phyloP scores from a whole-genome alignment of 2,329 filamentous ascomycete species.

The Ilyonectria mors-panacis region DNA sequence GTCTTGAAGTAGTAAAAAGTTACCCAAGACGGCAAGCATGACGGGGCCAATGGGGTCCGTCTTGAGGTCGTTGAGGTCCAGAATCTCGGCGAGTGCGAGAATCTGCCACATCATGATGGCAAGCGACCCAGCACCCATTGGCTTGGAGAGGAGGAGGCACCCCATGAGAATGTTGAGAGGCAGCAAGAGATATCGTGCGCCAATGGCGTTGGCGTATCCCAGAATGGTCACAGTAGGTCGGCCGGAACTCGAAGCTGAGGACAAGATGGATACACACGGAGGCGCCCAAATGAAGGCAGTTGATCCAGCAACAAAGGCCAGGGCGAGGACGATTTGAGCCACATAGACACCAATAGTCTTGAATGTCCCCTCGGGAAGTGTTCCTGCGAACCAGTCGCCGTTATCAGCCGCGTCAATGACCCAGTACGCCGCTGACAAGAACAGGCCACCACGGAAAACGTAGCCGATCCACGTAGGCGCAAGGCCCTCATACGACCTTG shows the following conservation, averaged over 20 bases:
- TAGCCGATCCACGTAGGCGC: slow-evolving; percentile 88
- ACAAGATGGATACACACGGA: slow-evolving; percentile 83
- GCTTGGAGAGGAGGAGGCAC: slow-evolving; percentile 88
- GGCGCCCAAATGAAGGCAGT: slow-evolving; percentile 89
- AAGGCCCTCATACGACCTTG: slow-evolving; percentile 88
- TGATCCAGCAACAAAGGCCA: slow-evolving; percentile 87
- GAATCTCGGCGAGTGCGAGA: slow-evolving; percentile 79
- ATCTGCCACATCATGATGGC: slow-evolving; percentile 90
- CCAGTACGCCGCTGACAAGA: slow-evolving; percentile 88
- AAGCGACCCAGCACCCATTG: slow-evolving; percentile 91
- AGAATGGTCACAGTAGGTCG: slow-evolving; percentile 80
- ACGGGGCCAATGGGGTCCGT: slow-evolving; percentile 85
- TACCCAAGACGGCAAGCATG: slow-evolving; percentile 88
- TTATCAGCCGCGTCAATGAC: slow-evolving; percentile 90
- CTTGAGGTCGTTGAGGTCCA: slow-evolving; percentile 73
- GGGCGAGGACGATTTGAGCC: slow-evolving; percentile 84
- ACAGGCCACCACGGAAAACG: slow-evolving; percentile 81
- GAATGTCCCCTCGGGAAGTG: slow-evolving; percentile 70
- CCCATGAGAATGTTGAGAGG: slow-evolving; percentile 83
- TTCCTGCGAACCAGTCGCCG: slow-evolving; percentile 79
- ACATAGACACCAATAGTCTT: slow-evolving; percentile 83
- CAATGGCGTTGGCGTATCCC: slow-evolving; percentile 94
- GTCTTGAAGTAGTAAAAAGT: slow-evolving; percentile 98
- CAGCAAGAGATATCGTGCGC: slow-evolving; percentile 89
- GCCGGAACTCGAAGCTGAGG: slow-evolving; percentile 60